Evolutionary conservation across 495 filamentous ascomycete genomes (phyloP).

Genomic region (Penicillium ucsense): DNA sequence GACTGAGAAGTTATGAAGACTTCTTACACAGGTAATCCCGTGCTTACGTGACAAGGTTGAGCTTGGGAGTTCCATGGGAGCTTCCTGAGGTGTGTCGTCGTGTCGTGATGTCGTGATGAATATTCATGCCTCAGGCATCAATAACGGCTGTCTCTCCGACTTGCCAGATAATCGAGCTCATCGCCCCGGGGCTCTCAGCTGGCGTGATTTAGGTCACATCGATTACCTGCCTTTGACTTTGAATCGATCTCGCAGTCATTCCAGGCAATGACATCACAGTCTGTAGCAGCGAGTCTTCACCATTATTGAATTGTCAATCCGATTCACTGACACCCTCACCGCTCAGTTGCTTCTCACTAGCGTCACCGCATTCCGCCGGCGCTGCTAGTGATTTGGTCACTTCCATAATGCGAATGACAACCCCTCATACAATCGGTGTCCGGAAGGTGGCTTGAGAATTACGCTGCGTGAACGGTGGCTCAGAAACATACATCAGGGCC

Average conservation of each 20-base stretch:
- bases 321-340: not conserved
- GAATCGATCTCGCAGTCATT: not conserved
- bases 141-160: slow-evolving; percentile 2
- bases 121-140: slow-evolving; percentile 1
- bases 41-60: too few species aligned
- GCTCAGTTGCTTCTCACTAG: not conserved
- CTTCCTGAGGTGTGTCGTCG: too few species aligned
- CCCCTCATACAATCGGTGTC: not conserved
- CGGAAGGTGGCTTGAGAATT: not conserved
- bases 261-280: too few species aligned
- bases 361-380: not conserved
- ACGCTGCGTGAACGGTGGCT: not conserved
- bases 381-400: not conserved
- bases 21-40: too few species aligned
- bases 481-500: not conserved
- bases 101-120: slow-evolving; percentile 1
- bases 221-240: not conserved
- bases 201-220: not conserved
- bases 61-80: too few species aligned
- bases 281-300: too few species aligned
- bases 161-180: slow-evolving; percentile 13
- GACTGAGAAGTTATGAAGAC: too few species aligned
- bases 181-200: slow-evolving; percentile 4
- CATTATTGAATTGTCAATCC: too few species aligned
- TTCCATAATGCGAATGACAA: not conserved